Conservation (phyloP, 164 flowering plant species). For the Malania oleifera region DNA sequence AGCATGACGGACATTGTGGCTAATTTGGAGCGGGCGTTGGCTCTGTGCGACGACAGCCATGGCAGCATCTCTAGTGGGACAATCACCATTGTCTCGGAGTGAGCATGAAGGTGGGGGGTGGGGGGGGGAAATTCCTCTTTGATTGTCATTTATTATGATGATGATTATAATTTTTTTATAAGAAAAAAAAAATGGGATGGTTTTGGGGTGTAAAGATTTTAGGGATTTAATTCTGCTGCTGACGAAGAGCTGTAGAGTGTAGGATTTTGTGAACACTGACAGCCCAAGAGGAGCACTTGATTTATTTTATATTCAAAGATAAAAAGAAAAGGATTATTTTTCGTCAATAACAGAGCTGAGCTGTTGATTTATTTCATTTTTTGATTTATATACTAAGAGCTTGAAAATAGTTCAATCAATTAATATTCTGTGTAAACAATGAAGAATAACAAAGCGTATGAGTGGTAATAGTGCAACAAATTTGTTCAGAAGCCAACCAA, state of each 20-base stretch:
- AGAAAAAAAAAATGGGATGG: no score
- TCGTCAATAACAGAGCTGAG: no score
- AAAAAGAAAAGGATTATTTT: no score
- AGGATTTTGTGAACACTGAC: constrained; percentile 18
- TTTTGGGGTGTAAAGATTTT: constrained; percentile 15
- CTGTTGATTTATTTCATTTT: no score
- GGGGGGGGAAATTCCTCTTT: neutral
- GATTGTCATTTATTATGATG: constrained; percentile 8
- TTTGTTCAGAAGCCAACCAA: no score
- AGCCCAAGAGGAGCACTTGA: constrained; percentile 12
- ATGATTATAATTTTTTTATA: neutral
- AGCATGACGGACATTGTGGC: constrained; percentile 84
- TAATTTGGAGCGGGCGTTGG: constrained; percentile 76
- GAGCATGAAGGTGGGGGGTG: neutral
- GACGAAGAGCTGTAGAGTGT: constrained; percentile 24
- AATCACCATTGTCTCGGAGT: constrained; percentile 49
- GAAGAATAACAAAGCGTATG: no score
- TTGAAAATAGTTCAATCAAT: no score
- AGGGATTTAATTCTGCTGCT: constrained; percentile 2
- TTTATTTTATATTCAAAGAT: no score
- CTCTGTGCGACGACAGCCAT: constrained; percentile 65
- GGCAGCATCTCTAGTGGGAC: constrained; percentile 72
- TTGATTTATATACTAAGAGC: no score
- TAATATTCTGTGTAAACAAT: no score
- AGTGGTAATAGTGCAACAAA: no score